Evolutionary conservation across 2,329 filamentous ascomycete species (phyloP).

Genomic region (Thermothelomyces thermophilus): DNA sequence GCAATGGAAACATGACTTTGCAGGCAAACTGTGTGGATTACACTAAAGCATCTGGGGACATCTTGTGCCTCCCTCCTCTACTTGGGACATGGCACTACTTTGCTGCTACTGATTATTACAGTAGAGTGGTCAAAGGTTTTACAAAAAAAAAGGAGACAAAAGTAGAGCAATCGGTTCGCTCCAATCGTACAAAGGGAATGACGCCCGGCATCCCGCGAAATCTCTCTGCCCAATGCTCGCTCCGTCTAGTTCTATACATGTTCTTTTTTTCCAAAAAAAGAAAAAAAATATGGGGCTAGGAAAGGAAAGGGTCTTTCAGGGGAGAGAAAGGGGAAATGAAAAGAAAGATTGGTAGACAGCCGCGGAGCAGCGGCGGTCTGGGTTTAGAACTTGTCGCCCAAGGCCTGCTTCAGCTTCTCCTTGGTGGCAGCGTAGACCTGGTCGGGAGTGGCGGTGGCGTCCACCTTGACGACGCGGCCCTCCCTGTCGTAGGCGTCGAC

Average conservation of each 20-base stretch:
- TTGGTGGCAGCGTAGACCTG: slow-evolving; percentile 50
- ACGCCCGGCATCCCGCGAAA: neutral
- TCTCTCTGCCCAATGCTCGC: slow-evolving; percentile 6
- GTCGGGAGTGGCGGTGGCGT: slow-evolving; percentile 62
- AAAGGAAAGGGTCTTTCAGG: no score
- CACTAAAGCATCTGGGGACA: slow-evolving; percentile 1
- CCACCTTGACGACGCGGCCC: slow-evolving; percentile 72
- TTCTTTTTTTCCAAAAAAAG: neutral
- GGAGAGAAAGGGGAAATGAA: no score
- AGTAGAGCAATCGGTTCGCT: slow-evolving; percentile 1
- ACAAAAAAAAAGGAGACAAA: slow-evolving; percentile 8
- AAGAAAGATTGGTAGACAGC: neutral
- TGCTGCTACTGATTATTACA: slow-evolving; percentile 8
- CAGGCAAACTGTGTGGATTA: slow-evolving; percentile 6
- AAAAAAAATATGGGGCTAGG: no score
- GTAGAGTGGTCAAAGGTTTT: slow-evolving; percentile 11
- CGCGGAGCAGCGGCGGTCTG: neutral
- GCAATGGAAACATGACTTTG: slow-evolving; percentile 11
- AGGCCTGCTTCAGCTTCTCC: slow-evolving; percentile 41
- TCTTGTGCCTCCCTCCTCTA: slow-evolving; percentile 1
- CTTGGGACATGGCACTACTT: slow-evolving; percentile 4
- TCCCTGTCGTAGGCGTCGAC: slow-evolving; percentile 75
- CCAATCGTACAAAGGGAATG: slow-evolving; percentile 1
- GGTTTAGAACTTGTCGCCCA: slow-evolving; percentile 39
- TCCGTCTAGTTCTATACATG: slow-evolving; percentile 2